Conservation (phyloP, 208 protist genomes). For the Trypanosoma boissoni region DNA sequence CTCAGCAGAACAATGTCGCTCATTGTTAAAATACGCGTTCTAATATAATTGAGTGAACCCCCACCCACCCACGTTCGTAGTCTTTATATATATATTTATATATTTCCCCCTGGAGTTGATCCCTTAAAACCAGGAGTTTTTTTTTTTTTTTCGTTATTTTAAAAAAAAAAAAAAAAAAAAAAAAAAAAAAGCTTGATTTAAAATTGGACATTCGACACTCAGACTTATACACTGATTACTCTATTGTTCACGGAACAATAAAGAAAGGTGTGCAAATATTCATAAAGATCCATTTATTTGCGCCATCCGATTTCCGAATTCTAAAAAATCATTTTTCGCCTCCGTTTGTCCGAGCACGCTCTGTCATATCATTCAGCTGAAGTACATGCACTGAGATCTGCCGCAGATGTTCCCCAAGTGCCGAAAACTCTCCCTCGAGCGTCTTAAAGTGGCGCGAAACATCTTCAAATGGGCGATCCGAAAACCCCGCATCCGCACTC, state of each 20-base stretch:
- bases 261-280: too few species aligned
- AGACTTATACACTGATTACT: too few species aligned
- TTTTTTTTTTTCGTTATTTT: conserved; percentile 10
- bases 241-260: too few species aligned
- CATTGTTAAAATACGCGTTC: too few species aligned
- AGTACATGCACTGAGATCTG: conserved; percentile 80
- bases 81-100: too few species aligned
- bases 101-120: neutral
- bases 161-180: too few species aligned
- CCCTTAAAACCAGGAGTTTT: neutral
- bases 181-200: too few species aligned
- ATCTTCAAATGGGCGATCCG: conserved; percentile 75
- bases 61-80: too few species aligned
- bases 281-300: too few species aligned
- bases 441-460: conserved; percentile 65
- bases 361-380: conserved; percentile 80
- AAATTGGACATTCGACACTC: too few species aligned
- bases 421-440: conserved; percentile 72
- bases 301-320: too few species aligned
- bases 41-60: too few species aligned
- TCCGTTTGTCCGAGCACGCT: conserved; percentile 38
- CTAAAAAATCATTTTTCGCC: neutral
- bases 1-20: conserved; percentile 7
- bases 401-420: conserved; percentile 68
- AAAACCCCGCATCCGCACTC: conserved; percentile 19